Evolutionary conservation across 2,329 filamentous ascomycete genomes (phyloP).

Genomic region (Elsinoe batatas): DNA sequence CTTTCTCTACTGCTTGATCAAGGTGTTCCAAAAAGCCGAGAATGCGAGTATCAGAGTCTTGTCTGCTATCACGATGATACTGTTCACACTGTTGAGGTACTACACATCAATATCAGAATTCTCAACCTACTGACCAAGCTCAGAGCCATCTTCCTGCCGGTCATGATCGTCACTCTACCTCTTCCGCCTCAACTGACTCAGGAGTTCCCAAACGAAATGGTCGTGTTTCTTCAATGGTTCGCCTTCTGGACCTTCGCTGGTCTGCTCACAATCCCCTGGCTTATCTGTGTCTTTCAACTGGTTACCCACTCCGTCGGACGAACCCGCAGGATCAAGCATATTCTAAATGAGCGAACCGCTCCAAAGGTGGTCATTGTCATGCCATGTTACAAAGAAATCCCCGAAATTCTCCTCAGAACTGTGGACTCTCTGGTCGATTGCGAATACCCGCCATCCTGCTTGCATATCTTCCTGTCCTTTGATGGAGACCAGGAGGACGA

Average conservation of each 20-base stretch:
- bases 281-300: slow-evolving; percentile 85
- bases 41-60: slow-evolving; percentile 73
- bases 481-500: slow-evolving; percentile 86
- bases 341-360: slow-evolving; percentile 73
- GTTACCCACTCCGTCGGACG: slow-evolving; percentile 79
- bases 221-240: slow-evolving; percentile 76
- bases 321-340: slow-evolving; percentile 69
- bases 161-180: slow-evolving; percentile 88
- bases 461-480: slow-evolving; percentile 92
- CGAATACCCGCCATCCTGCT: slow-evolving; percentile 83
- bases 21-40: slow-evolving; percentile 82
- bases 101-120: slow-evolving; percentile 12
- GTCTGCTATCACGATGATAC: slow-evolving; percentile 61
- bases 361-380: slow-evolving; percentile 94
- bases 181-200: slow-evolving; percentile 62
- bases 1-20: slow-evolving; percentile 81
- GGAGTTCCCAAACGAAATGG: slow-evolving; percentile 61
- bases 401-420: slow-evolving; percentile 71
- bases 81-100: slow-evolving; percentile 69
- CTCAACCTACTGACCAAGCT: not conserved
- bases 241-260: slow-evolving; percentile 88
- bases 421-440: slow-evolving; percentile 87
- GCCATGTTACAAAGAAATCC: slow-evolving; percentile 91
- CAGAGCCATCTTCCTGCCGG: slow-evolving; percentile 76
- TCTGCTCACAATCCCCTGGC: slow-evolving; percentile 78